Percentiles rank a stretch among this genome's conserved stretches.
phyloP scores from a whole-genome alignment of 2,329 filamentous ascomycete genomes.

The Nemania diffusa region DNA sequence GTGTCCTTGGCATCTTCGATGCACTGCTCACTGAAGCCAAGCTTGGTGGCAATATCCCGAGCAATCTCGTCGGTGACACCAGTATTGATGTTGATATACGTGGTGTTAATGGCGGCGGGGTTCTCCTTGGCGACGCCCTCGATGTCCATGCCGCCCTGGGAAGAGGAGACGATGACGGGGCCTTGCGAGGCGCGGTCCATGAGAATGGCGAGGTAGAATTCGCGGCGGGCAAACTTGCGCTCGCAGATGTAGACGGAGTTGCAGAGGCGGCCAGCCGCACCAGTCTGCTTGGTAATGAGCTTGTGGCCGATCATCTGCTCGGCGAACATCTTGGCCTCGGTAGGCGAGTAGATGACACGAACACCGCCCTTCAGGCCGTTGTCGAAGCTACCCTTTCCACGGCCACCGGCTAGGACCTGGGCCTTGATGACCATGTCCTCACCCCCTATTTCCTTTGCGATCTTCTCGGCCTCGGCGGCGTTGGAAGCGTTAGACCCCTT shows the following conservation, averaged over 20 bases:
- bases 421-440: slow-evolving; percentile 99
- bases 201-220: slow-evolving; percentile 98
- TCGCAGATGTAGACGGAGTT: slow-evolving; percentile 99
- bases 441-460: slow-evolving; percentile 89
- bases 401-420: slow-evolving; percentile 95
- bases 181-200: slow-evolving; percentile 95
- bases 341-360: slow-evolving; percentile 97
- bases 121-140: slow-evolving; percentile 98
- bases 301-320: slow-evolving; percentile 99
- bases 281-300: slow-evolving; percentile 99
- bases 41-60: slow-evolving; percentile 85
- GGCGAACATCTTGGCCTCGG: slow-evolving; percentile 95
- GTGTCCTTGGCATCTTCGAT: slow-evolving; percentile 94
- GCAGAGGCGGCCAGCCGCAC: slow-evolving; percentile 91
- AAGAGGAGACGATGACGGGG: slow-evolving; percentile 96
- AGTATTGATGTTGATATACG: slow-evolving; percentile 89
- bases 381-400: slow-evolving; percentile 97
- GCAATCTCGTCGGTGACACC: slow-evolving; percentile 97
- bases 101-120: slow-evolving; percentile 95
- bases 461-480: slow-evolving; percentile 86
- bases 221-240: slow-evolving; percentile 98
- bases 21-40: slow-evolving; percentile 98
- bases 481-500: slow-evolving; percentile 87
- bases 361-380: slow-evolving; percentile 99
- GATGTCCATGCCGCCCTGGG: slow-evolving; percentile 99